Evolutionary conservation across 2,329 filamentous ascomycete species (phyloP), one percentile per base, ranked within the genome.

Genomic region (Curvularia lunata): DNA sequence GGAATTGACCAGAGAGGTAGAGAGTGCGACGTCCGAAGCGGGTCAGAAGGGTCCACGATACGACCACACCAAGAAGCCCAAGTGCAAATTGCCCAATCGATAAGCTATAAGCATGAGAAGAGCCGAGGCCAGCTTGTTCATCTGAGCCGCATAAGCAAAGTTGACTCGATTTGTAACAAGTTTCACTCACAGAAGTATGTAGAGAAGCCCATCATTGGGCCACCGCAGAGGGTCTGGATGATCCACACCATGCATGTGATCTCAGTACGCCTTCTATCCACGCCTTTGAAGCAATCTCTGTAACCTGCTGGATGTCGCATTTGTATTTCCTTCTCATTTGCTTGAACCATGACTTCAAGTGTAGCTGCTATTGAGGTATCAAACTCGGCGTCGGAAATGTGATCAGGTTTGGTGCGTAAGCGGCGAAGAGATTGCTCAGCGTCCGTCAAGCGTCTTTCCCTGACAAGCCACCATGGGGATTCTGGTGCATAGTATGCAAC

Each of bases 341-440:
- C 95, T 70, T 93, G 90, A 1, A 91, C 85, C 88, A 96, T 95
- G 89, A 94, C 92, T 65, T 89, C 86, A 56, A 95, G 90, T 86
- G 48, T 80, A n/a, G 41, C 41, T 12, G 9, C 23, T 78, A 60
- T 84, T 79, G 10, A 90, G 78, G 8, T 87, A 84, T 60, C 51
- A 5, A 59, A 65, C 0, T 61, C 57, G 12, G 27, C 47, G 5
- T 65, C 53, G 1, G 62, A 43, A 19, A 61, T 54, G 5, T 46
- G 49, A 5, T 53, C 47, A n/a, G 48, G 21, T 41, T 62, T 48
- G 13, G 53, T 60, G 13, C 63, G 61, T 19, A 66, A 51, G 87
- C 77, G 23, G 91, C 80, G 86, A 80, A 45, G 79, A n/a, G 32
- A 23, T 58, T 43, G 32, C 30, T 88, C 89, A 23, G 88, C 89